Base-by-base conservation (phyloP, 2,329 filamentous ascomycete genomes). In the Sphaerulina populicola region DNA sequence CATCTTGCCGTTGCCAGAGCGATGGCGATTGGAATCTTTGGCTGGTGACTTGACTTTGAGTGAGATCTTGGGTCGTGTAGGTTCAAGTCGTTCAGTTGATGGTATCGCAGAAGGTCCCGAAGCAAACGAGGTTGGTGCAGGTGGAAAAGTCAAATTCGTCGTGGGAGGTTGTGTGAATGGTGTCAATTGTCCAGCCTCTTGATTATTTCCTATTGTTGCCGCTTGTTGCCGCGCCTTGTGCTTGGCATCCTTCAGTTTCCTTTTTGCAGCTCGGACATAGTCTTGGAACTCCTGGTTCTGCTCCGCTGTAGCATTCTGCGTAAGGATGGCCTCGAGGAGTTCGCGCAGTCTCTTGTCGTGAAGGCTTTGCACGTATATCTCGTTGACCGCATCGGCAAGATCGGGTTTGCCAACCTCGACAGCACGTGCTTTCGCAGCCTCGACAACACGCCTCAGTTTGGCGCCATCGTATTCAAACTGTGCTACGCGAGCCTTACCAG, bases 261-360 rank as follows among this genome's bases (percentile, higher is more conserved):
- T 72, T 60, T 73, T 74, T 31, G 69, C 69, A n/a, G 56, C 58
- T 40, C 67, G 70, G 53, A 76, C 70, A 47, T 68, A 69, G n/a
- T 52, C 54, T 53, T 72, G 69, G 55, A 77, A 77, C 27, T 61
- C 59, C 15, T 38, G 33, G 29, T 64, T 69, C 53, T 76, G 70
- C 47, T 68, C 62, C 27, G 61, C 49, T 2, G 69, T 71, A 33
- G 68, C 62, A 18, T 62, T 68, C 49, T 72, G 68, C 9, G 67
- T 63, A 31, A 76, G 65, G 30, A 76, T 68, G 6, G 68, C 67
- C 35, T 73, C 65, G 6, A 77, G 65, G 3, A 74, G 61, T 23
- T 66, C 58, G 37, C 67, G 65, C 21, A 75, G 58, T 15, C 55
- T 55, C 12, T 59, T 48, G 44, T 75, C 65, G 12, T 53, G 60